phyloP scores from a whole-genome alignment of 441 rosid genomes.

The Populus hybrid region DNA sequence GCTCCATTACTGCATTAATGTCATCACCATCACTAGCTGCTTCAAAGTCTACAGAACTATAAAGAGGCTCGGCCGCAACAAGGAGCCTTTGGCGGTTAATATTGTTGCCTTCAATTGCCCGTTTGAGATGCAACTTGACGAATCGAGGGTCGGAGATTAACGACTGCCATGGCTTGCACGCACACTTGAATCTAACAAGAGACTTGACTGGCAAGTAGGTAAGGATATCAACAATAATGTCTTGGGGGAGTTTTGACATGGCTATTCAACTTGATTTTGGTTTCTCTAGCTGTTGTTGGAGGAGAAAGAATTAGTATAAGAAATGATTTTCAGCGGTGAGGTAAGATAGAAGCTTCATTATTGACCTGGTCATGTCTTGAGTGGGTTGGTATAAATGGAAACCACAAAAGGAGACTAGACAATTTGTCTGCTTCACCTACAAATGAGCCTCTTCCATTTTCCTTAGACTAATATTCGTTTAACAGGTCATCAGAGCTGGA shows the following conservation, averaged over 20 bases:
- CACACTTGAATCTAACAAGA: neutral
- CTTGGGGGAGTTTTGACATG: slow-evolving; percentile 6
- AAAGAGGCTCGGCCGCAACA: neutral
- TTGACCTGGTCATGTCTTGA: too few species aligned
- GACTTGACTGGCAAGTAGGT: neutral
- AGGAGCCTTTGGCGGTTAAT: neutral
- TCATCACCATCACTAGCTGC: neutral
- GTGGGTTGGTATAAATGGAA: too few species aligned
- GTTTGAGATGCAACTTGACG: neutral
- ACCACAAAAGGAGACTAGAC: too few species aligned
- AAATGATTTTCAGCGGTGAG: too few species aligned
- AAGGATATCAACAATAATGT: neutral
- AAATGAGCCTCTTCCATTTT: too few species aligned
- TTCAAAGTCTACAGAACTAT: neutral
- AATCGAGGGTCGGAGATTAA: neutral
- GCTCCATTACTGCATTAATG: neutral
- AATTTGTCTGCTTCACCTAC: too few species aligned
- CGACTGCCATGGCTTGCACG: neutral
- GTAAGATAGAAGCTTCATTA: too few species aligned
- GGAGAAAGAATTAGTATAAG: too few species aligned
- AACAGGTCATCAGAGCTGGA: too few species aligned
- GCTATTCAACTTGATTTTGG: neutral
- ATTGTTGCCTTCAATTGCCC: neutral
- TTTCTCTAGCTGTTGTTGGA: too few species aligned
- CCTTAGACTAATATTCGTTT: too few species aligned